Evolutionary conservation across 768 basidiomycete genomes (phyloP).

Genomic region (Xerocomellus amylosporus): DNA sequence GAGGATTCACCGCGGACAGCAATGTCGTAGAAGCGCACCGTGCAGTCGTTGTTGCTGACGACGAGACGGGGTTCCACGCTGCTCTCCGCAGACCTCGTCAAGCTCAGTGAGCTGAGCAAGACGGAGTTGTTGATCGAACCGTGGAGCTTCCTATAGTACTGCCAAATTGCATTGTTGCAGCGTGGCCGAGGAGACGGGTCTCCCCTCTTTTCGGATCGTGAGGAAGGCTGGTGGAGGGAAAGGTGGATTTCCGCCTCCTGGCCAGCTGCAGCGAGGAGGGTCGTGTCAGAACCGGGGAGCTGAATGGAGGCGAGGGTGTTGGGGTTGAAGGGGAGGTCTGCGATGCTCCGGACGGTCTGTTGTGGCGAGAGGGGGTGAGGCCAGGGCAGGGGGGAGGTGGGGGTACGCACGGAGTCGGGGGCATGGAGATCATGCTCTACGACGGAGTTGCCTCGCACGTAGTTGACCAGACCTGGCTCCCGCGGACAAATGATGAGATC

Average conservation of each 20-base stretch:
- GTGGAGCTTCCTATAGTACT: conserved; percentile 48
- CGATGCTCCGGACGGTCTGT: conserved; percentile 48
- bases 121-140: conserved; percentile 86
- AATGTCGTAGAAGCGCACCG: conserved; percentile 78
- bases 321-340: conserved; percentile 55
- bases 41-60: conserved; percentile 84
- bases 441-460: conserved; percentile 51
- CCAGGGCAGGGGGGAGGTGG: conserved; percentile 11
- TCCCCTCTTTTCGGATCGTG: conserved; percentile 21
- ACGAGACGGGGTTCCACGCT: conserved; percentile 72
- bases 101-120: conserved; percentile 57
- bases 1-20: conserved; percentile 47
- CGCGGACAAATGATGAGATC: conserved; percentile 76
- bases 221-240: conserved; percentile 42
- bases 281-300: conserved; percentile 49
- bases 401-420: conserved; percentile 44
- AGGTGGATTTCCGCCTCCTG: conserved; percentile 71
- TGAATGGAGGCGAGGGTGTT: conserved; percentile 61
- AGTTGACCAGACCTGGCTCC: conserved; percentile 62
- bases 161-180: conserved; percentile 42
- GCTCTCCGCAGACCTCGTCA: conserved; percentile 59
- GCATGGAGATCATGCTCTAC: conserved; percentile 57
- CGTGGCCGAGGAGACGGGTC: conserved; percentile 11
- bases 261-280: conserved; percentile 73
- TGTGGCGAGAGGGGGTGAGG: conserved; percentile 16